Base-by-base conservation (phyloP, 805 yeast species). In the Lachancea sp. region DNA sequence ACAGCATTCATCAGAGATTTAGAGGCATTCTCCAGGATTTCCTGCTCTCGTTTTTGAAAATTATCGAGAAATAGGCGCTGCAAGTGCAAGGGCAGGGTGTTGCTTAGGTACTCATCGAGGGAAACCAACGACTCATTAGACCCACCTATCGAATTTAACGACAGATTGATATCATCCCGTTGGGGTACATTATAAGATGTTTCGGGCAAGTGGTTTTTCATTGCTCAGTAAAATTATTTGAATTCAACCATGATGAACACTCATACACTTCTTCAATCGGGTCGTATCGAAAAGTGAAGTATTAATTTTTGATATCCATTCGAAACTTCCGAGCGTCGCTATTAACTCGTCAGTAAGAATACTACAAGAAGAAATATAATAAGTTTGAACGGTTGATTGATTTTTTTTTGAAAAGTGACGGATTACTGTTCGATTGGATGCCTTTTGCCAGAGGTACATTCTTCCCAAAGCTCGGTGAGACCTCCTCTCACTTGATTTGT, bases 31-130 rank as follows among this genome's bases (percentile, higher is more conserved):
- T 47, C 49, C 35, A 42, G 25, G 12, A 47, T 33, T 19, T 39
- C 47, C 15, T 46, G 52, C 22, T 42, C 47, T 52, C 52, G 46
- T 31, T 11, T 46, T 38, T 44, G 59, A 34, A 37, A 27, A 32
- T 54, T 46, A 12, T 59, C 53, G 29, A 55, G 51, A 10, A 68
- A 52, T 29, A 65, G 61, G 37, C 56, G 55, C 37, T 68, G 66
- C 17, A 69, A 46, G 49, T 67, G 70, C 36, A 49, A 50, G 0
- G 72, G 71, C 11, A 69, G 48, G 32, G 44, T 29, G 29, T 60
- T 60, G 44, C 56, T 61, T 29, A 69, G 50, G 48, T 67, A 68
- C 16, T 69, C 72, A 38, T 67, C 73, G 12, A 67, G 52, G 1
- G 70, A 62, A 8, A 66, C 57, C 16, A 65, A 45, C 10, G 64